Evolutionary conservation across 2,329 filamentous ascomycete species (phyloP), one percentile per base, ranked within the genome.

Genomic region (Zymoseptoria passerinii): DNA sequence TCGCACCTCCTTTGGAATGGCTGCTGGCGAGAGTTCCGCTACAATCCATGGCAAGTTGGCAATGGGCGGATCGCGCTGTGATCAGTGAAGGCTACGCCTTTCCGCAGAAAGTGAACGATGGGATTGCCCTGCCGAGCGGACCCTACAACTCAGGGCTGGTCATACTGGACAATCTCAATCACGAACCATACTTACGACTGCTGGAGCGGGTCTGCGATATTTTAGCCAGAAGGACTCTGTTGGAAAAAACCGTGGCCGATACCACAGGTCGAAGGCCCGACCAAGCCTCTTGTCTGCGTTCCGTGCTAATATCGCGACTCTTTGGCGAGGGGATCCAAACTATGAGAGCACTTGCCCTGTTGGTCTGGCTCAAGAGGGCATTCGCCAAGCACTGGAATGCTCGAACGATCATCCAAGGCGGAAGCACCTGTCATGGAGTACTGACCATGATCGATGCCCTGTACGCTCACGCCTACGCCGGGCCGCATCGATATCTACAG

Each of bases 281-380:
- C 4, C 10, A n/a, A 16, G 35, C 35, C 35, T 16, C 6, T 44
- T 44, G 35, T 44, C 13, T 44, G 13, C 35, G 35, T 6, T 44
- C 35, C n/a, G 35, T 44, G 10, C 35, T 44, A 13, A 44, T 44
- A 44, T 44, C 35, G 16, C 35, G 35, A 6, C 35, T 44, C 13
- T 44, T 44, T 44, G 50, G 19, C 19, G 2, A 27, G 20, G 27
- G 35, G 29, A 18, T 54, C 35, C 18, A 9, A n/a, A 10, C n/a
- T 8, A 16, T 19, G 18, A 27, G 20, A 55, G 49, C 29, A 10
- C 29, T 50, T n/a, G 56, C 58, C 7, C 16, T 61, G 18, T 40
- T 61, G 1, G 52, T 64, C 16, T 65, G 63, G 63, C 55, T 65
- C 4, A 65, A 65, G 57, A 59, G 56, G 19, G 49, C 61, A 5